phyloP scores from a whole-genome alignment of 495 filamentous ascomycete genomes.

The Podospora bellae-mahoneyi region DNA sequence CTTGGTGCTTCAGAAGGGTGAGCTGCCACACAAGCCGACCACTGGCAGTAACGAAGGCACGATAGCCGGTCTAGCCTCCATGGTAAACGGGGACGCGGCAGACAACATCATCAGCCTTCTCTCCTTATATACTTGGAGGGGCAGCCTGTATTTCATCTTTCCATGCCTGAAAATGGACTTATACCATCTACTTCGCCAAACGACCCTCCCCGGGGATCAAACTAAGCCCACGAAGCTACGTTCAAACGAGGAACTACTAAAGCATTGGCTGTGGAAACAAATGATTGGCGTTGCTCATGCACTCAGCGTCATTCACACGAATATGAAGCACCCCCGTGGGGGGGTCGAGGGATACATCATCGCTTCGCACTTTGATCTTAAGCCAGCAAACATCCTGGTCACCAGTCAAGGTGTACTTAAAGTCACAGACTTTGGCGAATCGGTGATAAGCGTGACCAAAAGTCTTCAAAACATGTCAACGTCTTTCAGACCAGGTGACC shows the following conservation, averaged over 20 bases:
- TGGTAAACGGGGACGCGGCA: background rate
- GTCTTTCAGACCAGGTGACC: background rate
- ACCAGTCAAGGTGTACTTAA: background rate
- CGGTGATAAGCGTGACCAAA: background rate
- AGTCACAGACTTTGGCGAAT: background rate
- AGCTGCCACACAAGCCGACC: background rate
- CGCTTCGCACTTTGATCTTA: background rate
- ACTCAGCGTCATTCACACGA: background rate
- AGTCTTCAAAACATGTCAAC: background rate
- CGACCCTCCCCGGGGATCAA: background rate
- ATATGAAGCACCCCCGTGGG: background rate
- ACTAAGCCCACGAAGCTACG: background rate
- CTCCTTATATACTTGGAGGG: background rate
- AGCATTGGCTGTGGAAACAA: slow-evolving; percentile 6
- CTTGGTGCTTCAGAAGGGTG: background rate
- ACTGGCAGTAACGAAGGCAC: background rate
- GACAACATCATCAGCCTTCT: background rate
- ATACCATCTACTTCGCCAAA: background rate
- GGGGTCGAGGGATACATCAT: background rate
- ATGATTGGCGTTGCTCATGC: background rate
- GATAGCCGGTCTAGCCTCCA: background rate
- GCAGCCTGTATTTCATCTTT: background rate
- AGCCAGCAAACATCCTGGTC: background rate
- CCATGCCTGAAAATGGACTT: background rate
- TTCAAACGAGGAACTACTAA: background rate